A percentile compares a stretch with the other conserved stretches of the same genome.
phyloP scores from a whole-genome alignment of 2,329 filamentous ascomycete species.

The Calonectria pseudoreteaudii region DNA sequence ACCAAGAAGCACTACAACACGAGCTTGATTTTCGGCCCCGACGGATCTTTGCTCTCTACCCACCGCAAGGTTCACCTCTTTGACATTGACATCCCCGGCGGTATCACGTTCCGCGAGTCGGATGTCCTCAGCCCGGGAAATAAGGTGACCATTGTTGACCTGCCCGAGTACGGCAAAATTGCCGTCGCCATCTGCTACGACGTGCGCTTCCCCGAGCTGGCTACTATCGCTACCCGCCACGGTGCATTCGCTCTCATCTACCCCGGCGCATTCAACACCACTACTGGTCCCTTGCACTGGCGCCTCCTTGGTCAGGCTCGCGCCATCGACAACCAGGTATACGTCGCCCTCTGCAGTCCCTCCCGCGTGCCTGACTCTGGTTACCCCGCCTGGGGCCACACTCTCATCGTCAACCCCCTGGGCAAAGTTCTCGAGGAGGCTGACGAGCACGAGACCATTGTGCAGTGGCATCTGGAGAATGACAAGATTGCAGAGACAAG shows the following conservation, averaged over 20 bases:
- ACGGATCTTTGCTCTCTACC: constrained; percentile 82
- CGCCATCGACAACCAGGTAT: constrained; percentile 94
- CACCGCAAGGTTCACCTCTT: constrained; percentile 97
- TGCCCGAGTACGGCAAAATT: constrained; percentile 89
- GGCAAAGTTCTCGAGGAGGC: constrained; percentile 84
- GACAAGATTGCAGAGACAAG: constrained; percentile 79
- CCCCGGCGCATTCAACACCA: constrained; percentile 96
- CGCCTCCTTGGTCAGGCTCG: constrained; percentile 82
- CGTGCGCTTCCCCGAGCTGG: constrained; percentile 94
- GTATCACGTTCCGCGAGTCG: constrained; percentile 91
- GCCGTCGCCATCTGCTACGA: constrained; percentile 97
- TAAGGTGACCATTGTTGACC: constrained; percentile 84
- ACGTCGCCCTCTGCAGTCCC: constrained; percentile 92
- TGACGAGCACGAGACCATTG: constrained; percentile 80
- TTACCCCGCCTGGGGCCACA: constrained; percentile 95
- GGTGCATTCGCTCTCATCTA: constrained; percentile 92
- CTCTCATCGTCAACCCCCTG: constrained; percentile 87
- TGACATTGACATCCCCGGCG: constrained; percentile 96
- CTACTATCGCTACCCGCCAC: constrained; percentile 85
- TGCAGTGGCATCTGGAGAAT: constrained; percentile 77
- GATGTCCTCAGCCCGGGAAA: constrained; percentile 90
- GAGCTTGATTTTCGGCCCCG: constrained; percentile 82
- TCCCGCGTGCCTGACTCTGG: constrained; percentile 80
- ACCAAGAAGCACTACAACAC: constrained; percentile 88
- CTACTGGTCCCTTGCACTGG: constrained; percentile 95